Percentiles rank a stretch among this genome's conserved stretches.
Conservation (phyloP, 257 asterid species). For the Verbascum thapsus region DNA sequence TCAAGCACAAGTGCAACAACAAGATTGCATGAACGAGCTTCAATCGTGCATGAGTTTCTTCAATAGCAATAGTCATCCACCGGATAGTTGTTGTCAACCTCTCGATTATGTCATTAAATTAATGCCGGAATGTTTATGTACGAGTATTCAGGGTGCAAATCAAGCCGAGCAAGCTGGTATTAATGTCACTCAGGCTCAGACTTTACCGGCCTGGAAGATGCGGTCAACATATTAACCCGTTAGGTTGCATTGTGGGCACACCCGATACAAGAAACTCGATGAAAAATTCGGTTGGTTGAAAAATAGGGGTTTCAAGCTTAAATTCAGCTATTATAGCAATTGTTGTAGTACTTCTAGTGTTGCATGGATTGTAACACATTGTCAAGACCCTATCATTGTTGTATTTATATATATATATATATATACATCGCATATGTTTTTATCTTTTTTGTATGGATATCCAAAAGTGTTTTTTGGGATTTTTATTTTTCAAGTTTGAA, state of each 20-base stretch:
- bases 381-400: background rate
- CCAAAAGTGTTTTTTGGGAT: too few species aligned
- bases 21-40: conserved; percentile 48
- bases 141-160: conserved; percentile 40
- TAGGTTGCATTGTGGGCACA: conserved; percentile 51
- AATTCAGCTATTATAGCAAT: background rate
- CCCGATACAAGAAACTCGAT: conserved; percentile 16
- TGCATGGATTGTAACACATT: conserved; percentile 9
- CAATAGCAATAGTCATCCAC: conserved; percentile 45
- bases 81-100: conserved; percentile 62
- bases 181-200: conserved; percentile 48
- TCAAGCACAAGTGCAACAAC: conserved; percentile 23
- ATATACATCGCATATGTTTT: too few species aligned
- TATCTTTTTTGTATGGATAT: too few species aligned
- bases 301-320: conserved; percentile 20
- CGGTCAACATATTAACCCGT: conserved; percentile 56
- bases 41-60: conserved; percentile 57
- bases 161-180: conserved; percentile 39
- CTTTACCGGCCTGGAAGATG: conserved; percentile 61
- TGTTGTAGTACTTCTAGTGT: conserved; percentile 3
- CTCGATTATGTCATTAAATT: conserved; percentile 45
- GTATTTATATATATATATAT: background rate
- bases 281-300: conserved; percentile 14
- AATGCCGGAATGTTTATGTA: conserved; percentile 67
- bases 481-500: too few species aligned